Percentiles rank a stretch among this genome's conserved stretches.
phyloP scores from a whole-genome alignment of 2,329 filamentous ascomycete genomes.

The Beauveria sp. region DNA sequence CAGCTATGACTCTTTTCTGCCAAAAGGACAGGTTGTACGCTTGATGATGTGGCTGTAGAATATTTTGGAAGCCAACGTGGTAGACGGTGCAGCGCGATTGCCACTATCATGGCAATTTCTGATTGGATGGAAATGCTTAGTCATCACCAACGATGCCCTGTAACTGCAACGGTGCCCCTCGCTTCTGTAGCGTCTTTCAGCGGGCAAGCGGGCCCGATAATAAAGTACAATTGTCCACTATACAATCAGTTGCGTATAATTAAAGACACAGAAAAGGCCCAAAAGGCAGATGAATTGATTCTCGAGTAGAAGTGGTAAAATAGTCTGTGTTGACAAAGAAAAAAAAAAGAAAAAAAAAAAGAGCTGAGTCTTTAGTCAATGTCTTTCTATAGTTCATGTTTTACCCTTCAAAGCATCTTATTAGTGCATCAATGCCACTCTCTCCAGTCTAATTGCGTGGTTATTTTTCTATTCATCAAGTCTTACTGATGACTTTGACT shows the following conservation, averaged over 20 bases:
- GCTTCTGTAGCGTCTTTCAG: not conserved
- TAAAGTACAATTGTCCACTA: not conserved
- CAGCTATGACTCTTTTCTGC: conserved; percentile 2
- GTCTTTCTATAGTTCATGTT: too few relatives aligned
- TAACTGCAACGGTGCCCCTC: not conserved
- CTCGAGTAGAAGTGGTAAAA: too few relatives aligned
- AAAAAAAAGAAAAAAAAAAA: not conserved
- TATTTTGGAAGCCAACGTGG: not conserved
- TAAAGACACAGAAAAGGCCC: too few relatives aligned
- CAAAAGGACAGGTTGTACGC: conserved; percentile 10
- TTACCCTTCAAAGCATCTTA: too few relatives aligned
- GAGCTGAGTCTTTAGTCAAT: too few relatives aligned
- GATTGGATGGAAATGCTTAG: not conserved
- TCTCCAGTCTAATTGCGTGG: not conserved
- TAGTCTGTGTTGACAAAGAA: too few relatives aligned
- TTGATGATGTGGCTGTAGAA: conserved; percentile 7
- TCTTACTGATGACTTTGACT: not conserved
- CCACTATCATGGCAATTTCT: not conserved
- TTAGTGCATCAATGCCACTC: not conserved
- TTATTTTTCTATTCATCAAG: not conserved
- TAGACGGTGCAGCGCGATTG: not conserved
- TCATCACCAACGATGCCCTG: not conserved
- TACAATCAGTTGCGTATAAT: too few relatives aligned
- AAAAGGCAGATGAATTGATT: not conserved
- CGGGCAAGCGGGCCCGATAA: not conserved